A percentile compares a stretch with the other conserved stretches of the same genome.
Conservation (phyloP, 208 protist genomes). For the Borovskyia barvae region DNA sequence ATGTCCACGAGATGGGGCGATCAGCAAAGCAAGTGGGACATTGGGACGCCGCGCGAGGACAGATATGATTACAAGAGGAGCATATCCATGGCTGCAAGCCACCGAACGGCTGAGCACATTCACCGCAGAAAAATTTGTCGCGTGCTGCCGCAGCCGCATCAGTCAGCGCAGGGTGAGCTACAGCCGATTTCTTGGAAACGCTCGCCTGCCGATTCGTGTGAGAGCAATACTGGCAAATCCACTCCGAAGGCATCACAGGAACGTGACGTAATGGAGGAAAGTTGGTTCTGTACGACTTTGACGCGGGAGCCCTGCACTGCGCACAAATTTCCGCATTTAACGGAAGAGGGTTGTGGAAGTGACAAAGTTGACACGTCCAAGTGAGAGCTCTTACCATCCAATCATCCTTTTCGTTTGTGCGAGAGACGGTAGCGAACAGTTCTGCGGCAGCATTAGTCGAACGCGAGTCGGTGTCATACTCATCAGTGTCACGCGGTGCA, state of each 20-base stretch:
- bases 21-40: constrained; percentile 62
- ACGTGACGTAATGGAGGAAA: constrained; percentile 63
- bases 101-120: constrained; percentile 46
- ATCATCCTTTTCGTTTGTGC: not conserved
- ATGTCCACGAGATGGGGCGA: constrained; percentile 57
- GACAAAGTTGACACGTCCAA: constrained; percentile 68
- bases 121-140: constrained; percentile 58
- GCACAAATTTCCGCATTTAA: constrained; percentile 19
- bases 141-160: constrained; percentile 1
- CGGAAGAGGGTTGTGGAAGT: constrained; percentile 53
- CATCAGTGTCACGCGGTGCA: too few relatives aligned
- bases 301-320: constrained; percentile 36
- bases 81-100: constrained; percentile 77
- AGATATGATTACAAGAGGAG: constrained; percentile 54
- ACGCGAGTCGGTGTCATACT: constrained; percentile 24
- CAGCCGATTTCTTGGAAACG: not conserved
- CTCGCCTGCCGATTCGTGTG: constrained; percentile 12
- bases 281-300: constrained; percentile 37
- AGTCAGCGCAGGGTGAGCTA: not conserved
- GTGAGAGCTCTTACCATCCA: constrained; percentile 12
- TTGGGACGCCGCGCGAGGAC: constrained; percentile 50
- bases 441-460: constrained; percentile 27
- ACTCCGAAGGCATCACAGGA: constrained; percentile 53
- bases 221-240: constrained; percentile 58
- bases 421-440: constrained; percentile 36